These are phyloP conservation scores for Acanthamoeba healyi DNA, from an alignment of 208 protist genomes.

Conservation along the genomic window DNA sequence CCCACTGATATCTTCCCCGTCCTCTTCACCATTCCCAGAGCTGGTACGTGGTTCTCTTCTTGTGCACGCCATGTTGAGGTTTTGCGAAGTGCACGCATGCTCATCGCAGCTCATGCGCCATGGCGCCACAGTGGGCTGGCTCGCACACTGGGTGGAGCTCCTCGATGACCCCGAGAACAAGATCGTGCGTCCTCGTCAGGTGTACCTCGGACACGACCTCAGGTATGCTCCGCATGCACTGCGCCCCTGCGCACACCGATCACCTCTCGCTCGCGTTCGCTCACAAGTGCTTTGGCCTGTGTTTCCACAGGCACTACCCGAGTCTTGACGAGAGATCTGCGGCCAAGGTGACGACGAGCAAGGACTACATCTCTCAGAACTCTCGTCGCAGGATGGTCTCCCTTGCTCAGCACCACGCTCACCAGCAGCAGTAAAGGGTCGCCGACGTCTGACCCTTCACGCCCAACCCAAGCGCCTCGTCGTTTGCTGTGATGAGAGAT, in stretches of 20 bases:
- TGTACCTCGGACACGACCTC: slow-evolving; percentile 73
- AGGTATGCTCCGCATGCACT: neutral
- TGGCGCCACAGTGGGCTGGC: slow-evolving; percentile 86
- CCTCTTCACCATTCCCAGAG: slow-evolving; percentile 90
- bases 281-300: neutral
- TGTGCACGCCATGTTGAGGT: too few species aligned
- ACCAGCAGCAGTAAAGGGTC: too few species aligned
- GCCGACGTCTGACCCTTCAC: too few species aligned
- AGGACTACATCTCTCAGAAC: slow-evolving; percentile 41
- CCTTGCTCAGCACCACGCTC: neutral
- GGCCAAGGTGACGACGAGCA: slow-evolving; percentile 37
- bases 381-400: slow-evolving; percentile 49
- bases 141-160: slow-evolving; percentile 89
- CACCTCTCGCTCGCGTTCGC: too few species aligned
- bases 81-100: neutral
- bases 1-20: slow-evolving; percentile 91
- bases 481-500: too few species aligned
- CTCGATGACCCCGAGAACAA: slow-evolving; percentile 76
- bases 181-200: slow-evolving; percentile 81
- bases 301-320: neutral
- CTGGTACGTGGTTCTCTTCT: too few species aligned
- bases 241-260: too few species aligned
- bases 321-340: neutral
- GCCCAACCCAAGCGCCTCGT: too few species aligned
- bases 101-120: too few species aligned